phyloP scores from a whole-genome alignment of 2,329 filamentous ascomycete species.

The Fusarium pininemorale region DNA sequence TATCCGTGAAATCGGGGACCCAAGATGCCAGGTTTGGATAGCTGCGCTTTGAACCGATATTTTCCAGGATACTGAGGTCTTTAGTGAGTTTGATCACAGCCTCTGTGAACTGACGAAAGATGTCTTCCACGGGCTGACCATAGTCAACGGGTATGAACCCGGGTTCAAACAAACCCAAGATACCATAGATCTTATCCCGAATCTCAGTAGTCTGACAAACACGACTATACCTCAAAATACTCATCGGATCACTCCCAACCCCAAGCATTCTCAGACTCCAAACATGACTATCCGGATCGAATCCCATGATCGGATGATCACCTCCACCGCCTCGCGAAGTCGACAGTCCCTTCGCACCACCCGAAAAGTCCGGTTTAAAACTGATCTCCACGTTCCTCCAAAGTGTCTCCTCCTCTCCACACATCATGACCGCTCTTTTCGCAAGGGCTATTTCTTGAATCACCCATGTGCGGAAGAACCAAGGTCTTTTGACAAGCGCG shows the following conservation, averaged over 20 bases:
- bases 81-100: background rate
- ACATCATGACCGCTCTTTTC: slow-evolving; percentile 2
- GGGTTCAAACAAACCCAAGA: slow-evolving; percentile 9
- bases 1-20: slow-evolving; percentile 9
- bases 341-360: background rate
- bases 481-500: background rate
- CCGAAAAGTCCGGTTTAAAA: slow-evolving; percentile 6
- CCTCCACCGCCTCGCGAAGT: background rate
- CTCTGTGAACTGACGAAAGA: slow-evolving; percentile 11
- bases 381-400: background rate
- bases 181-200: slow-evolving; percentile 10
- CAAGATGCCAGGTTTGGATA: background rate
- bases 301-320: slow-evolving; percentile 3
- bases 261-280: background rate
- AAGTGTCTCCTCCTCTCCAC: background rate
- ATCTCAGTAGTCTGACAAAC: slow-evolving; percentile 11
- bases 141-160: slow-evolving; percentile 1
- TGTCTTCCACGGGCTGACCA: background rate
- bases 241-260: background rate
- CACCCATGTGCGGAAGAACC: slow-evolving; percentile 26
- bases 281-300: slow-evolving; percentile 1
- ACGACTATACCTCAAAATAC: slow-evolving; percentile 5
- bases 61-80: background rate
- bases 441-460: slow-evolving; percentile 19
- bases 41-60: background rate